A percentile compares a stretch with the other conserved stretches of the same genome.
These are phyloP conservation scores for Penicillium nucicola DNA, from an alignment of 495 filamentous ascomycete species.

Conservation along the genomic window DNA sequence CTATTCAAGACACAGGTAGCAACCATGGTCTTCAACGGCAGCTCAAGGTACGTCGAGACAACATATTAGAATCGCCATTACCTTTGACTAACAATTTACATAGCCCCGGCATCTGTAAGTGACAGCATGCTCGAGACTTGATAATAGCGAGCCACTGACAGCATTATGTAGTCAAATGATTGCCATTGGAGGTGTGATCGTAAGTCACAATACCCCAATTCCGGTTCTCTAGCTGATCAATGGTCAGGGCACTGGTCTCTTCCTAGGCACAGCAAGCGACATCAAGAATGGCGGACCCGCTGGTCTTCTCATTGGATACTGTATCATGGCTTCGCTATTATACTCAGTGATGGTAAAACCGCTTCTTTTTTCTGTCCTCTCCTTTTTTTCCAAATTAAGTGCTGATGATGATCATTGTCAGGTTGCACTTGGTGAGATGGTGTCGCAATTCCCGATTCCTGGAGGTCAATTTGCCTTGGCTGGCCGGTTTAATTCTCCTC, in stretches of 20 bases:
- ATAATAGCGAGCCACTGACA: neutral
- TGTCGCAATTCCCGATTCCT: slow-evolving; percentile 14
- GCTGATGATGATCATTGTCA: too few relatives aligned
- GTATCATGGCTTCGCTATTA: slow-evolving; percentile 18
- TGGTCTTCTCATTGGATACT: slow-evolving; percentile 21
- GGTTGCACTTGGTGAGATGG: slow-evolving; percentile 15
- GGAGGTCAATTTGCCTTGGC: slow-evolving; percentile 14
- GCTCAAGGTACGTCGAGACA: slow-evolving; percentile 11
- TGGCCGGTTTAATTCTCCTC: slow-evolving; percentile 13
- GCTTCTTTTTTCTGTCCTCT: too few relatives aligned
- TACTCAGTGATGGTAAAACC: slow-evolving; percentile 21
- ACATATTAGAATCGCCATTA: neutral
- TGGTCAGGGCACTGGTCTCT: slow-evolving; percentile 20
- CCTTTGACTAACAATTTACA: neutral
- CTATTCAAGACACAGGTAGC: slow-evolving; percentile 1
- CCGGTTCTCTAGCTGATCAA: too few relatives aligned
- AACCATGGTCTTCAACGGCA: slow-evolving; percentile 17
- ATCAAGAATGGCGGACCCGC: slow-evolving; percentile 23
- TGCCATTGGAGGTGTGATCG: slow-evolving; percentile 21
- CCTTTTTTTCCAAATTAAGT: too few relatives aligned
- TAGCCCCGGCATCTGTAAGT: slow-evolving; percentile 22
- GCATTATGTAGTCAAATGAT: slow-evolving; percentile 19
- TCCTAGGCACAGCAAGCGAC: slow-evolving; percentile 19
- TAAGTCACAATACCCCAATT: slow-evolving; percentile 1
- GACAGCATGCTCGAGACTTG: neutral